A percentile compares a stretch with the other conserved stretches of the same genome.
phyloP scores from a whole-genome alignment of 1,284 basidiomycete species.

The Cryptococcus sp. region DNA sequence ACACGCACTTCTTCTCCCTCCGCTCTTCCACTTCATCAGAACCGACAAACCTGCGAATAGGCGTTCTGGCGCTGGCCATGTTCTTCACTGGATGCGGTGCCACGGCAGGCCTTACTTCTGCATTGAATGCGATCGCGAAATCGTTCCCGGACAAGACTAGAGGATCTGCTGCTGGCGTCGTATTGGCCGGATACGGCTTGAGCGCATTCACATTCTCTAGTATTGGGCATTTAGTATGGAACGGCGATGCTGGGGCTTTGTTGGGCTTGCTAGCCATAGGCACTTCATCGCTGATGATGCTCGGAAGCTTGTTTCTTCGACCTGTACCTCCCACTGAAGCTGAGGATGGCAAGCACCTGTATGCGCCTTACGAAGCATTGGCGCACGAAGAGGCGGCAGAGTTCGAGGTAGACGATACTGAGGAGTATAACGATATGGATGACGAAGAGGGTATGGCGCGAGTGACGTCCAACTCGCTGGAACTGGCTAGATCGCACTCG shows the following conservation, averaged over 20 bases:
- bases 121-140: constrained; percentile 52
- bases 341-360: constrained; percentile 14
- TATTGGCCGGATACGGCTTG: constrained; percentile 78
- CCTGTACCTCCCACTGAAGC: constrained; percentile 57
- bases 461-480: constrained; percentile 26
- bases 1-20: constrained; percentile 51
- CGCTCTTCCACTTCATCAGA: constrained; percentile 15
- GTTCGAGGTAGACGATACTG: not conserved
- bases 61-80: constrained; percentile 41
- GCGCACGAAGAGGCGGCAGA: constrained; percentile 3
- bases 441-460: constrained; percentile 18
- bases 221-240: constrained; percentile 65
- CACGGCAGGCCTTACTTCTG: constrained; percentile 45
- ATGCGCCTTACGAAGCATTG: constrained; percentile 16
- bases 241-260: constrained; percentile 70
- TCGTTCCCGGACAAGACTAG: constrained; percentile 54
- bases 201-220: constrained; percentile 78
- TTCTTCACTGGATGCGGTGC: constrained; percentile 49
- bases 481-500: constrained; percentile 35
- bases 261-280: constrained; percentile 70
- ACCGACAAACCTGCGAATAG: constrained; percentile 26
- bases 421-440: constrained; percentile 18
- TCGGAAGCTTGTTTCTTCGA: constrained; percentile 66
- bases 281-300: constrained; percentile 66
- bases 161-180: constrained; percentile 69